Base-by-base conservation (phyloP, 2,329 filamentous ascomycete genomes). In the Exophiala aquamarina region DNA sequence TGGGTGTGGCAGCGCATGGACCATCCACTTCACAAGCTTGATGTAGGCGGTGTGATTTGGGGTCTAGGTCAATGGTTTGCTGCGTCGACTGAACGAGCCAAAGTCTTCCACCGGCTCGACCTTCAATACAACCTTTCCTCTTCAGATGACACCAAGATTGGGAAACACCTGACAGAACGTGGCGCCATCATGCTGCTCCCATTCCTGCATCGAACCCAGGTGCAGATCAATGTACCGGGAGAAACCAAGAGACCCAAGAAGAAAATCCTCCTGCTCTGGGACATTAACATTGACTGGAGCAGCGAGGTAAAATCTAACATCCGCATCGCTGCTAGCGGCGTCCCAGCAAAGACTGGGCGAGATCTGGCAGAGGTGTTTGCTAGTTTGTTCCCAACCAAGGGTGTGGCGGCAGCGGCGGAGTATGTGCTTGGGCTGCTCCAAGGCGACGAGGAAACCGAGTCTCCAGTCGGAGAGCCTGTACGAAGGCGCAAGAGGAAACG, bases 21-120 rank as follows among this genome's bases (percentile, higher is more conserved):
- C 11, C 11, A 54, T 36, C 47, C 46, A 21, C 44, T 59, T 2
- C 50, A 58, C 33, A 33, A 36, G 4, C 41, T 38, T 20, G 54
- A 59, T 44, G 40, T 59, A 3, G 52, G 49, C 19, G 52, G 48
- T 1, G 17, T 58, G 18, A 35, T 59, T 11, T 59, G 57, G 52
- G 59, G 54, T 11, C 43, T 58, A 9, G 59, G 57, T 8, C 41
- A 48, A 39, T 59, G 55, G 41, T 59, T 59, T 42, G 38, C 20
- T 34, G 52, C 51, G 14, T 40, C 46, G 7, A 43, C 59, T 7
- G 43, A 54, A 35, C 45, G 59, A n/a, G 55, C 59, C 9, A 55
- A 45, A 36, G 20, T 50, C 17, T 58, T 58, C 23, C 47, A 41
- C 13, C 35, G 35, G n/a, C 29, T 59, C 19, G 29, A 47, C 9